phyloP scores from a whole-genome alignment of 1,284 basidiomycete genomes.

The Tilletia indica region DNA sequence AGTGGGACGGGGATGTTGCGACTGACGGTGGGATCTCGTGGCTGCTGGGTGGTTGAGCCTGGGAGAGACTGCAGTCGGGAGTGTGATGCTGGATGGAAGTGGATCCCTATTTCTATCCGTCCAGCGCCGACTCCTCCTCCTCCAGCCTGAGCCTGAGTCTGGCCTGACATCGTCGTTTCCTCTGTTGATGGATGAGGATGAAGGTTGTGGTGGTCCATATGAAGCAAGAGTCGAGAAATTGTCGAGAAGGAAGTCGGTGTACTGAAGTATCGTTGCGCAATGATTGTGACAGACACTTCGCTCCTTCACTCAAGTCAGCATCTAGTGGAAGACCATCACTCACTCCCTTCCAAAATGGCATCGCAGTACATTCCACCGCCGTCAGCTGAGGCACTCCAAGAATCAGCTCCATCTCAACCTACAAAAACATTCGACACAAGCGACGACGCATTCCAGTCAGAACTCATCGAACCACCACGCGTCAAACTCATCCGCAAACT shows the following conservation, averaged over 20 bases:
- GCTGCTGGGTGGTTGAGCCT: neutral
- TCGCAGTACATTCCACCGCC: slow-evolving; percentile 15
- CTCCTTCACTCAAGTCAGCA: neutral
- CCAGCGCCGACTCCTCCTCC: too few relatives aligned
- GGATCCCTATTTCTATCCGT: too few relatives aligned
- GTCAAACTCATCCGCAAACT: slow-evolving; percentile 52
- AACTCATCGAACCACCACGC: slow-evolving; percentile 29
- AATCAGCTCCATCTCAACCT: neutral
- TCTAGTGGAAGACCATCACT: neutral
- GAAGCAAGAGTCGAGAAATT: too few relatives aligned
- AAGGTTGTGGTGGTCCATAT: too few relatives aligned
- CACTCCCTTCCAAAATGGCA: neutral
- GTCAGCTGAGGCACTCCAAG: neutral
- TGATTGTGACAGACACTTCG: neutral
- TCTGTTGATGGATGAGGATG: too few relatives aligned
- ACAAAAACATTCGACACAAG: neutral
- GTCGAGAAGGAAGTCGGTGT: too few relatives aligned
- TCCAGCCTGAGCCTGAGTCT: too few relatives aligned
- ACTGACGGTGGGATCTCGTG: neutral
- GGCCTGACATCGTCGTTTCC: too few relatives aligned
- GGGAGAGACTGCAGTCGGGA: too few relatives aligned
- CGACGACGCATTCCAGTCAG: slow-evolving; percentile 1
- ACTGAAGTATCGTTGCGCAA: neutral
- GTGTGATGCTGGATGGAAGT: too few relatives aligned
- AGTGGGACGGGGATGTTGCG: slow-evolving; percentile 3